These are phyloP conservation scores for Gelatoporia subvermispora DNA, from an alignment of 768 basidiomycete species.

Conservation along the genomic window DNA sequence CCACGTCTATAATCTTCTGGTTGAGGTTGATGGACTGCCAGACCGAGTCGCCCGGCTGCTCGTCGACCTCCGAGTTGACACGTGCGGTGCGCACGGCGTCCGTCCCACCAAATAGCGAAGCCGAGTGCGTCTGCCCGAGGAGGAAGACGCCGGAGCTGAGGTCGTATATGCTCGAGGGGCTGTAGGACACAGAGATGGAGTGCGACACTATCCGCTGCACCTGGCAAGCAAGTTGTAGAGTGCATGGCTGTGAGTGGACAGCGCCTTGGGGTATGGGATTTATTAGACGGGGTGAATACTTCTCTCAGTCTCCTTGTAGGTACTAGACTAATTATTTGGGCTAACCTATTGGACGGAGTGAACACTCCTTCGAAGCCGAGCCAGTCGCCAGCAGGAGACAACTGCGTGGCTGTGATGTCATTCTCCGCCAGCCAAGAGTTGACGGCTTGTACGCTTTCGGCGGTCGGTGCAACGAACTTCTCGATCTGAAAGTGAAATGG, in stretches of 20 bases:
- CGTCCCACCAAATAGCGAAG: constrained; percentile 1
- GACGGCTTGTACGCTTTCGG: constrained; percentile 20
- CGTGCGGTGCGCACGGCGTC: constrained; percentile 8
- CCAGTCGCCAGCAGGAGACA: constrained; percentile 25
- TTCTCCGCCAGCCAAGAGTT: constrained; percentile 22
- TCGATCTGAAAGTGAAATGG: constrained; percentile 15
- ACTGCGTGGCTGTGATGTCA: constrained; percentile 16
- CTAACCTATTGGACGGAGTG: no score
- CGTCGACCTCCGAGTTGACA: background rate
- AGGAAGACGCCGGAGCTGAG: constrained; percentile 19
- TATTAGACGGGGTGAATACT: no score
- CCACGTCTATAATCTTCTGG: constrained; percentile 18
- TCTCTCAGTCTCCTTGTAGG: no score
- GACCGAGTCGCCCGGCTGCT: background rate
- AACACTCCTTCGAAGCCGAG: constrained; percentile 15
- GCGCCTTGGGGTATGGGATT: no score
- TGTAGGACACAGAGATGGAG: constrained; percentile 6
- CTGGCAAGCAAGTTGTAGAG: no score
- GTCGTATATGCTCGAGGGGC: constrained; percentile 21
- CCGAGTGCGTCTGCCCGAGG: constrained; percentile 11
- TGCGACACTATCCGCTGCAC: no score
- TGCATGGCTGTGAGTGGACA: no score
- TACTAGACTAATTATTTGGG: no score
- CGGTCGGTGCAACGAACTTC: constrained; percentile 17
- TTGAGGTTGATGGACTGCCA: constrained; percentile 15